Evolutionary conservation across 1,284 basidiomycete genomes (phyloP), one percentile per base, ranked within the genome.

Genomic region (Spongispora temasekensis): DNA sequence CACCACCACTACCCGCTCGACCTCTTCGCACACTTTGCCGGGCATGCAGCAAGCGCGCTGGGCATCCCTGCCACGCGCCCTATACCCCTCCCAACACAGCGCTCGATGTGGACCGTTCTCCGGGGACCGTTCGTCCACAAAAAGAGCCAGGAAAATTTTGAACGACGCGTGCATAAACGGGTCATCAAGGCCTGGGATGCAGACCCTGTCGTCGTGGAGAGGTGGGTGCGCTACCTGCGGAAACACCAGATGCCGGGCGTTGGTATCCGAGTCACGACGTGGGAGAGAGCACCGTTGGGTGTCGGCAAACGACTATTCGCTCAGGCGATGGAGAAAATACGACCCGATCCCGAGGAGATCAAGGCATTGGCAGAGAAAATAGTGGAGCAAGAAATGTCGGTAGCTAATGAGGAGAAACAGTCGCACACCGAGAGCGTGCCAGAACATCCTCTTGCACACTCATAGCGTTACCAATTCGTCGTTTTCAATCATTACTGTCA

Each of bases 101-200:
- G 90, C 27, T 83, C 84, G 9, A 79, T 98, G 10, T 95, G 93
- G 88, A 98, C 97, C 0, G 95, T 98, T 15, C 83, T 86, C 12
- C 86, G 90, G 48, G 86, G 87, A 50, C 46, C 96, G 4, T 98
- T 98, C 75, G 90, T 89, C 9, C 91, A 97, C 77, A 99, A 99
- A 75, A 98, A 97, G 78, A 82, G 85, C 23, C 95, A 98, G 77
- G 95, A 99, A 79, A 98, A 98, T 78, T 99, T 98, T 75, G 90
- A 95, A 76, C 79, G 94, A 32, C 83, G 81, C 69, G 90, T 91
- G 58, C 91, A 97, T 73, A 91, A 90, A 69, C 83, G 96, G 17
- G 84, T 84, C 25, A 88, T 99, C 78, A 96, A 96, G 77, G 90
- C 95, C 1, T 98, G 86, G 82, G 96, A 99, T 75, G 86, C 95